Percentiles rank a stretch among this genome's conserved stretches.
Conservation (phyloP, 1,139 yeast genomes). For the Suhomyces choctaworum region DNA sequence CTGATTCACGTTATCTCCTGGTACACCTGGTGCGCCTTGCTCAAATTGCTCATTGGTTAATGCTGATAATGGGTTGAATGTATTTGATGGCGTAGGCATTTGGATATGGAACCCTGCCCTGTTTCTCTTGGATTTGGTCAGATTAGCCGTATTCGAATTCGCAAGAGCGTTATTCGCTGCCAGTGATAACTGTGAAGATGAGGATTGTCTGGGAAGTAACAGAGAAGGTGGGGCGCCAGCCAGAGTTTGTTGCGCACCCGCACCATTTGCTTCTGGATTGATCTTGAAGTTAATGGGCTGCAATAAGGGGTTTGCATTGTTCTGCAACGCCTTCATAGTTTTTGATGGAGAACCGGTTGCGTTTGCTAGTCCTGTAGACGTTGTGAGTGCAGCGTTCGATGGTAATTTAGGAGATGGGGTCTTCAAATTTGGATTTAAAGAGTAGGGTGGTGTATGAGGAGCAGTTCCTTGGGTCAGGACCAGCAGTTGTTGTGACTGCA, state of each 20-base stretch:
- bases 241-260: not conserved
- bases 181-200: not conserved
- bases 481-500: conserved; percentile 3
- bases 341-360: conserved; percentile 47
- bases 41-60: conserved; percentile 34
- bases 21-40: conserved; percentile 19
- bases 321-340: conserved; percentile 55
- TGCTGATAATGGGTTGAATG: conserved; percentile 36
- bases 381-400: conserved; percentile 23
- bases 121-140: conserved; percentile 23
- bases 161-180: conserved; percentile 2
- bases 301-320: conserved; percentile 48
- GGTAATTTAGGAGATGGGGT: conserved; percentile 47
- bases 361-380: conserved; percentile 18
- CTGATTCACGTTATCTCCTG: conserved; percentile 52
- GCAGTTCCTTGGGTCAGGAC: conserved; percentile 10
- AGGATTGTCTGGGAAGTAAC: not conserved
- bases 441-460: conserved; percentile 44
- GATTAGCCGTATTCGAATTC: too few relatives aligned
- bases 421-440: conserved; percentile 20
- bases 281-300: conserved; percentile 60
- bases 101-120: conserved; percentile 48
- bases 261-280: conserved; percentile 5
- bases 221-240: conserved; percentile 3
- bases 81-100: conserved; percentile 49